Base-by-base conservation (phyloP, 805 yeast genomes). In the Cyberlindnera suaveolens region DNA sequence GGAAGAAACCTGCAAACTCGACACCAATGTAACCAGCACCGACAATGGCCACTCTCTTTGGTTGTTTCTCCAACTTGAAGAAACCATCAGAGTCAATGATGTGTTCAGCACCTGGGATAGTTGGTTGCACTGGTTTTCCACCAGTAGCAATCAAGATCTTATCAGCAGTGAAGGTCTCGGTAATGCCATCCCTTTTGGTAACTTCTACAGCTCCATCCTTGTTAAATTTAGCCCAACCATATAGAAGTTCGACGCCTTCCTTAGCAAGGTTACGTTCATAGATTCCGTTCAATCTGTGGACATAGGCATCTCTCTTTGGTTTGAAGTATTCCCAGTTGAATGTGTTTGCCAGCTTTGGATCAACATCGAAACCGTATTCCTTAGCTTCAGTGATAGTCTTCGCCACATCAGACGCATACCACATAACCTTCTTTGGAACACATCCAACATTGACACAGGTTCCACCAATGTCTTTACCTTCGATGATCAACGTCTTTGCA, bases 391-490 rank as follows among this genome's bases (percentile, higher is more conserved):
- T 67, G 47, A 85, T 69, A 58, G 80, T 82, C 49, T 77, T 75
- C 16, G 97, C 97, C 63, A 87, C 66, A 56, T 90, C 96, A 27
- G 93, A 81, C 10, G 97, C 96, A 56, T 90, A 83, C 99, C 99
- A 93, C 97, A 93, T 90, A 37, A 93, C 88, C 64, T 93, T 93
- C 73, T 93, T 93, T 38, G 99, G 99, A 39, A 93, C 99, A 74
- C 99, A 93, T 17, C 99, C 99, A 36, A 91, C 98, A 63, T 93
- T 93, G 49, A 93, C 99, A 75, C 99, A 93, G 34, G 99, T 93
- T 26, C 99, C 99, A 46, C 99, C 99, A 66, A 93, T 75, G 50
- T 72, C 82, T 41, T 79, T 77, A 34, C 86, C 78, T 65, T 93
- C 99, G 42, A 93, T 73, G 17, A 93, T 60, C 41, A 90, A 70